Conservation (phyloP, 352 stramenopile species). For the Globisporangium takayamanum region DNA sequence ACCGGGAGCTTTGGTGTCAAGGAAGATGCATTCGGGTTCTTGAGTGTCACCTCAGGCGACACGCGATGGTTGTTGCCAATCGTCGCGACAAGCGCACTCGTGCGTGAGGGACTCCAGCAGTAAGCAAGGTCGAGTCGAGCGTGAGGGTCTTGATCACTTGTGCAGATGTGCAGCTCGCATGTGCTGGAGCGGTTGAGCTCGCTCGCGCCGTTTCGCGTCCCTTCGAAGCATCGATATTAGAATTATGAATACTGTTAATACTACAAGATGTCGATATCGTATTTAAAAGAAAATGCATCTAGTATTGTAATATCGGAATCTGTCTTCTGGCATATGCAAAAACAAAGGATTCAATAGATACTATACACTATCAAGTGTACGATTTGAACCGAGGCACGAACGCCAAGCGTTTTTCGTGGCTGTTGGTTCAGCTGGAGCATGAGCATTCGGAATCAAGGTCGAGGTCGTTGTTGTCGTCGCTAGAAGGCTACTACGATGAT, state of each 20-base stretch:
- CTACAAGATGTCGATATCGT: too few species aligned
- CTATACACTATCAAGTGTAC: too few species aligned
- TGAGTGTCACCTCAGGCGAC: slow-evolving; percentile 64
- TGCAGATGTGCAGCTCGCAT: not conserved
- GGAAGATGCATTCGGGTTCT: slow-evolving; percentile 42
- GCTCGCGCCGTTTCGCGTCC: not conserved
- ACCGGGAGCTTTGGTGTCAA: slow-evolving; percentile 57
- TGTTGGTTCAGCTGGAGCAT: not conserved
- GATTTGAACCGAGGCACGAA: too few species aligned
- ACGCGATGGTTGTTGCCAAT: slow-evolving; percentile 45
- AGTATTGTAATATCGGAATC: too few species aligned
- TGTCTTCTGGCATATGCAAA: too few species aligned
- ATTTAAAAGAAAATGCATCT: too few species aligned
- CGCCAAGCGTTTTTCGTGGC: not conserved
- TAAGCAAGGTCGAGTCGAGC: not conserved
- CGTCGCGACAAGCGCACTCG: slow-evolving; percentile 6
- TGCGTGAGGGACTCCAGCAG: too few species aligned
- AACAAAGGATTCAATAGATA: too few species aligned
- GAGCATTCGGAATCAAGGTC: not conserved
- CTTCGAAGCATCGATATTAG: not conserved
- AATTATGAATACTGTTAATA: not conserved
- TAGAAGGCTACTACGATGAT: slow-evolving; percentile 40
- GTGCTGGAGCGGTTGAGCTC: not conserved
- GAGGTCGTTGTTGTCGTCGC: too few species aligned
- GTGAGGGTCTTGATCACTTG: not conserved